These are phyloP conservation scores for Microbotryomycetes sp. DNA, from an alignment of 1,284 basidiomycete genomes.

Conservation along the genomic window DNA sequence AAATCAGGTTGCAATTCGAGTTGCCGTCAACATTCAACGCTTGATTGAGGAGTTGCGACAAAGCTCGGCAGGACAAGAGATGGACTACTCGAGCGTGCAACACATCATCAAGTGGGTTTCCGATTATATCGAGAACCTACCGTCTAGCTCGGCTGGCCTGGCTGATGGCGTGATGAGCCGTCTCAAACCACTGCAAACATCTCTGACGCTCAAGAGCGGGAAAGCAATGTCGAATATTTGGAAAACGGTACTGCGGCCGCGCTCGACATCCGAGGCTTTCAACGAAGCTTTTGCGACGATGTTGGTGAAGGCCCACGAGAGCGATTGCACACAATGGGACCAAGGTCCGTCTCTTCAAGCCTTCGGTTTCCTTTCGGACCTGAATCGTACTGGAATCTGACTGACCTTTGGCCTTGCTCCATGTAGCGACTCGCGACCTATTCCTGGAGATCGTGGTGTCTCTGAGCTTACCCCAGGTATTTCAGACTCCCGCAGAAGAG, in stretches of 20 bases:
- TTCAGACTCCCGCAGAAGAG: constrained; percentile 2
- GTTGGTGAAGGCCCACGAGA: constrained; percentile 1
- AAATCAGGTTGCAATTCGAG: constrained; percentile 7
- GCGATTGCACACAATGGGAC: constrained; percentile 19
- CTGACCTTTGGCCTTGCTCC: neutral
- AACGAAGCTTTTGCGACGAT: constrained; percentile 16
- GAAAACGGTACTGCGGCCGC: constrained; percentile 39
- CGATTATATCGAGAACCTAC: constrained; percentile 29
- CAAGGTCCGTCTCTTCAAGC: constrained; percentile 3
- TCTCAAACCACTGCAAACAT: constrained; percentile 36
- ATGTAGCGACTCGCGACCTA: constrained; percentile 14
- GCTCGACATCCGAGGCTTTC: constrained; percentile 3
- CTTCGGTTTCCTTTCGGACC: neutral
- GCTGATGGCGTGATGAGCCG: constrained; percentile 1
- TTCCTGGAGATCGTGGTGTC: constrained; percentile 29
- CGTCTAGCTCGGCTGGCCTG: constrained; percentile 8
- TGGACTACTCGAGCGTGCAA: constrained; percentile 47
- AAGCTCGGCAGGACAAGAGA: constrained; percentile 35
- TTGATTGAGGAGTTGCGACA: constrained; percentile 38
- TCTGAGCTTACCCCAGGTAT: constrained; percentile 22
- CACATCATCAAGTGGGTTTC: constrained; percentile 44
- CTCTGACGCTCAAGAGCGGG: constrained; percentile 43
- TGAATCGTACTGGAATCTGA: no score
- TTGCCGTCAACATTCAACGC: constrained; percentile 11
- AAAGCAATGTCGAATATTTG: constrained; percentile 46